Evolutionary conservation across 192 early-diverging fungal species (phyloP), one percentile per base, ranked within the genome.

Genomic region (Thamnidium elegans): DNA sequence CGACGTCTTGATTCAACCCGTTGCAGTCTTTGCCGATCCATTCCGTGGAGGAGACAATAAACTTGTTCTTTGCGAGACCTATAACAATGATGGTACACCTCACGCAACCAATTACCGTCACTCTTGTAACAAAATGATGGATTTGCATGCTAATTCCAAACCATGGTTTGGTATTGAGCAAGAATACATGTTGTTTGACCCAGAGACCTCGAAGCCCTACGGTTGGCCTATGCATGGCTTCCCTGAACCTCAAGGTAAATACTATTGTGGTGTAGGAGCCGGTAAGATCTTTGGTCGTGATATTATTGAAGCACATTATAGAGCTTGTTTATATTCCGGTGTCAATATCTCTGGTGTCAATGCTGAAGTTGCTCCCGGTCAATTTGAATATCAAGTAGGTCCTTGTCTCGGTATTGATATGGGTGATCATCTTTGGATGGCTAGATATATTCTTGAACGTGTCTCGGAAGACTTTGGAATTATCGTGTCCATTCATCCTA

Each of bases 91-190:
- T 67, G 81, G 81, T n/a, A 83, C 80, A 26, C 81, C 81, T 21
- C 78, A 83, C 59, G 55, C 23, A 26, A 83, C 81, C 31, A 83
- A 83, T 55, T 70, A 78, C 62, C 81, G 81, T 55, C 52, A 66
- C 44, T 15, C 50, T 13, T 69, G 68, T 36, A 34, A 51, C 11
- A 79, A 83, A 50, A 50, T 72, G 3, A 81, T 83, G 78, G 56
- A 55, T 19, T 52, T 62, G 46, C 63, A 74, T 60, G 72, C 72
- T 20, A 76, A 75, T 50, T 26, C 47, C 36, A 51, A 76, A 36
- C 72, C 81, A 31, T 83, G 81, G 81, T 83, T 83, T 58, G 81
- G 81, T 58, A 81, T 83, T 67, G 81, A 83, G 53, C 81, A 83
- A 71, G 81, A 82, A 55, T 83, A 83, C 43, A 83, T 77, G 45